Conservation (phyloP, 2,329 filamentous ascomycete genomes). For the Penicillium crustosum region DNA sequence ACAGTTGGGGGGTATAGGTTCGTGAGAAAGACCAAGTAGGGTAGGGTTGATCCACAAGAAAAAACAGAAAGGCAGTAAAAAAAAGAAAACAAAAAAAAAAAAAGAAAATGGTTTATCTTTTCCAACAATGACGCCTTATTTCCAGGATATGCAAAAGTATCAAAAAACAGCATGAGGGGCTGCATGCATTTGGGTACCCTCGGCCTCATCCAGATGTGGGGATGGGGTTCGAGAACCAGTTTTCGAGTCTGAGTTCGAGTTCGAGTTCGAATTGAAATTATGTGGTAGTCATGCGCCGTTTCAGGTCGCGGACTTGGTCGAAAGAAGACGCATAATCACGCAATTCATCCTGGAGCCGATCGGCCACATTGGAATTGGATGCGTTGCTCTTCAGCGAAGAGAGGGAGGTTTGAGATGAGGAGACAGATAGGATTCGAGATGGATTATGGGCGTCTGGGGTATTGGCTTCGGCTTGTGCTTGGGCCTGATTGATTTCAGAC, state of each 20-base stretch:
- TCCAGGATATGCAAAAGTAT: slow-evolving; percentile 17
- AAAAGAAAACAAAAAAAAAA: background rate
- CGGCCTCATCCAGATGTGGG: background rate
- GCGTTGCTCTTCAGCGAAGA: slow-evolving; percentile 70
- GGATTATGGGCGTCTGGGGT: slow-evolving; percentile 20
- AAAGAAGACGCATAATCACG: slow-evolving; percentile 85
- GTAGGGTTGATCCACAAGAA: background rate
- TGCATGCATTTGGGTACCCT: slow-evolving; percentile 3
- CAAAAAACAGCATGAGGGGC: slow-evolving; percentile 3
- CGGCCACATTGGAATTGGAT: slow-evolving; percentile 60
- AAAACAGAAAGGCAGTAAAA: background rate
- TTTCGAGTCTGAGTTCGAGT: background rate
- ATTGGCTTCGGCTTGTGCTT: background rate
- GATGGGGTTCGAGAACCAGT: background rate
- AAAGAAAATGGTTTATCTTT: slow-evolving; percentile 3
- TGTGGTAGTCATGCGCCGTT: slow-evolving; percentile 39
- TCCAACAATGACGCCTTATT: slow-evolving; percentile 17
- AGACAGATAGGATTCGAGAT: slow-evolving; percentile 48
- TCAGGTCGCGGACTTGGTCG: slow-evolving; percentile 68
- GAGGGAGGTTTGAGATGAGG: slow-evolving; percentile 80
- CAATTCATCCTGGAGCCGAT: slow-evolving; percentile 75
- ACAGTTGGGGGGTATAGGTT: slow-evolving; percentile 11
- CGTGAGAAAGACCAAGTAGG: background rate
- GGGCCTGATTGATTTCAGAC: slow-evolving; percentile 8
- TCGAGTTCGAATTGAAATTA: slow-evolving; percentile 14